These are phyloP conservation scores for Pueraria montana DNA, from an alignment of 306 rosid genomes.

Conservation along the genomic window DNA sequence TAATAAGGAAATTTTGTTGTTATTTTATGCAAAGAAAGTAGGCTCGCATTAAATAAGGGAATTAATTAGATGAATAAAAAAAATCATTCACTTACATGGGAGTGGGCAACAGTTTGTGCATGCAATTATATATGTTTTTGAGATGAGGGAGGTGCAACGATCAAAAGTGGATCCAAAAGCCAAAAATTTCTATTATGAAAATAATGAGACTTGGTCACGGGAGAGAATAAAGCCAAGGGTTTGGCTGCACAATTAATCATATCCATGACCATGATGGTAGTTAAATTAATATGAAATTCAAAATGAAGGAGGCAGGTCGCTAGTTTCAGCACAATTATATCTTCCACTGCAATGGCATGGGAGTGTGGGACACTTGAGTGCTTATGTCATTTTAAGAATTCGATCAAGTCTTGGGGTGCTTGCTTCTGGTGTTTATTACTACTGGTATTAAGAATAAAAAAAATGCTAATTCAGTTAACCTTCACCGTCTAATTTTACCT, in stretches of 20 bases:
- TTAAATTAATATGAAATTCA: no score
- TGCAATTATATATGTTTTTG: slow-evolving; percentile 26
- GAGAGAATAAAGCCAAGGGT: slow-evolving; percentile 9
- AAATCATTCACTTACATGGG: slow-evolving; percentile 39
- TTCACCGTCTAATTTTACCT: no score
- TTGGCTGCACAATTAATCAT: slow-evolving; percentile 8
- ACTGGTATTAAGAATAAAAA: no score
- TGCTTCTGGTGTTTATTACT: background rate
- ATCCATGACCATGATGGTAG: background rate
- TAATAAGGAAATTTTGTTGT: background rate
- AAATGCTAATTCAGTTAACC: no score
- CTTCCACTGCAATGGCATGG: slow-evolving; percentile 11
- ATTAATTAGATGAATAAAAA: background rate
- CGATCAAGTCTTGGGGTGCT: background rate
- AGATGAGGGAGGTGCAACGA: background rate
- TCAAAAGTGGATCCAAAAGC: background rate
- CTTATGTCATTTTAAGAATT: background rate
- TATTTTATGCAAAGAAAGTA: slow-evolving; percentile 6
- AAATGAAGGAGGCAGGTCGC: background rate
- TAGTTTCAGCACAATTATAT: slow-evolving; percentile 24
- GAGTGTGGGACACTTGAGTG: no score
- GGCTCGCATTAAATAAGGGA: background rate
- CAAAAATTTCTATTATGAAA: background rate
- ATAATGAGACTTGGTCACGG: background rate
- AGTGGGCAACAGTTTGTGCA: slow-evolving; percentile 27